Evolutionary conservation across 345 rosid genomes (phyloP), one percentile per base, ranked within the genome.

Genomic region (Orychophragmus violaceus): DNA sequence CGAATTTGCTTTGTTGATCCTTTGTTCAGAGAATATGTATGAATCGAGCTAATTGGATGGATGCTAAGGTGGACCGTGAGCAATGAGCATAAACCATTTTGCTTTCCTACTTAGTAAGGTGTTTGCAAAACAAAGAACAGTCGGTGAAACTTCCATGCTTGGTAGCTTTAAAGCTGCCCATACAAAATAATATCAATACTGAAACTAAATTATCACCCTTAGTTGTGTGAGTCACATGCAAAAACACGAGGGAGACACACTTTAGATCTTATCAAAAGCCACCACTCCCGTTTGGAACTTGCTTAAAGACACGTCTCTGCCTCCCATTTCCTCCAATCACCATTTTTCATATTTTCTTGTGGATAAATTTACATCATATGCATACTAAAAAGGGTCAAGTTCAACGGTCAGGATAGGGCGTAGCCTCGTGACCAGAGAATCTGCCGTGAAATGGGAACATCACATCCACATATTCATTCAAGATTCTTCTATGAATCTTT

Each of bases 361-460:
- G 23, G 6, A 13, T 14, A 18, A 5, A 19, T 2, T 23, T 2
- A 21, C 2, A 16, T 8, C n/a, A 27, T 21, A 46, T 9, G 4
- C 4, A 21, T 39, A 6, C 9, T 39, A 19, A 29, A 29, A 51
- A 10, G 10, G 28, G 41, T 66, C 13, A 48, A 16, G 19, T 50
- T 29, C 44, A 59, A 73, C 66, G 67, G 68, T 17, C 39, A 30
- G 37, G 55, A 72, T 66, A 56, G 24, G 49, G 0, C 35, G 7
- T 52, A 46, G 59, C 51, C 70, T 71, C 58, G 46, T 48, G 54
- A 21, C 8, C 6, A 29, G 48, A 51, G 77, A 60, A 17, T 32
- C 70, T 73, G 77, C 68, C 77, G 77, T 73, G 19, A 72, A 65
- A 65, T 30, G 56, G 72, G 71, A 72, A 29, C 29, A 73, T 73